phyloP scores from a whole-genome alignment of 495 filamentous ascomycete species.

The Penicillium manginii region DNA sequence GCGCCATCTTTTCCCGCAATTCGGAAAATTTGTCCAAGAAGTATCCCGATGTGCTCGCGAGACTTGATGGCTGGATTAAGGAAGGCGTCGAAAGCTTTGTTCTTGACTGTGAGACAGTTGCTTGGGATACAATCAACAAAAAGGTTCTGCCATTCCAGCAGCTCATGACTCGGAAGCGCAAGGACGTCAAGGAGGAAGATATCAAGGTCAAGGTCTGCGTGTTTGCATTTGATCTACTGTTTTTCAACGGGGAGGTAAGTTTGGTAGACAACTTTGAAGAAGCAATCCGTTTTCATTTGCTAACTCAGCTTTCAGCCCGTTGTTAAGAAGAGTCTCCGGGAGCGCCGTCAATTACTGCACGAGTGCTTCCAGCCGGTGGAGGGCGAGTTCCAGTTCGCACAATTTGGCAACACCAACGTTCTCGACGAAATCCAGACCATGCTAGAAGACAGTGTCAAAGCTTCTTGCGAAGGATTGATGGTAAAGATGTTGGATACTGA shows the following conservation, averaged over 20 bases:
- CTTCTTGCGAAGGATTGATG: slow-evolving; percentile 96
- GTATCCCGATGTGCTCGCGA: slow-evolving; percentile 91
- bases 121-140: slow-evolving; percentile 90
- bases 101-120: slow-evolving; percentile 97
- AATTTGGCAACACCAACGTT: slow-evolving; percentile 82
- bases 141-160: slow-evolving; percentile 97
- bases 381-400: slow-evolving; percentile 91
- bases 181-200: slow-evolving; percentile 96
- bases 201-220: slow-evolving; percentile 97
- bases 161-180: slow-evolving; percentile 95
- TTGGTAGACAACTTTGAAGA: not conserved
- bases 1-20: slow-evolving; percentile 94
- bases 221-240: slow-evolving; percentile 94
- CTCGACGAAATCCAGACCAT: slow-evolving; percentile 90
- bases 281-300: not conserved
- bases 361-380: slow-evolving; percentile 74
- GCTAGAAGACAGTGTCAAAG: slow-evolving; percentile 91
- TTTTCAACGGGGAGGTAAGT: slow-evolving; percentile 83
- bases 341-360: slow-evolving; percentile 78
- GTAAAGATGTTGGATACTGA: slow-evolving; percentile 97
- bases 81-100: slow-evolving; percentile 90
- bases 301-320: slow-evolving; percentile 54
- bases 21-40: slow-evolving; percentile 97
- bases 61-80: slow-evolving; percentile 88
- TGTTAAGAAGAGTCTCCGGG: slow-evolving; percentile 83